These are phyloP conservation scores for Tylopilus sp. DNA, from an alignment of 768 basidiomycete genomes.

Conservation along the genomic window DNA sequence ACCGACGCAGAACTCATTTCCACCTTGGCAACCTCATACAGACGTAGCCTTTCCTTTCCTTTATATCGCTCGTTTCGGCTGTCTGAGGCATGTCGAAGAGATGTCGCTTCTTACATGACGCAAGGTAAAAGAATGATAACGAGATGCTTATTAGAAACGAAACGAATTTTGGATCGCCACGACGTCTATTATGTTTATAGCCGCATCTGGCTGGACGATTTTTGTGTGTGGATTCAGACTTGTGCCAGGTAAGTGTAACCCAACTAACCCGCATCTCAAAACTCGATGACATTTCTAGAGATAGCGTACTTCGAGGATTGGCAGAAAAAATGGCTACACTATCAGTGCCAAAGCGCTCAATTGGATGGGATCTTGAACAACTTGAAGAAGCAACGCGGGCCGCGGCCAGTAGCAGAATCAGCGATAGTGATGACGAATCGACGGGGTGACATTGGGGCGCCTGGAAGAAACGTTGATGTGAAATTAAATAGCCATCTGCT, in stretches of 20 bases:
- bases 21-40: constrained; percentile 60
- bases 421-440: constrained; percentile 74
- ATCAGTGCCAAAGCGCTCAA: constrained; percentile 46
- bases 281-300: constrained; percentile 40
- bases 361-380: constrained; percentile 71
- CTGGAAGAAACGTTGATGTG: constrained; percentile 8
- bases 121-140: constrained; percentile 61
- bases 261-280: not conserved
- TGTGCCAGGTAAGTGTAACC: constrained; percentile 55
- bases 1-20: constrained; percentile 45
- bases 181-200: constrained; percentile 88
- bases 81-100: constrained; percentile 62
- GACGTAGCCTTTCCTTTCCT: constrained; percentile 73
- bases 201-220: constrained; percentile 84
- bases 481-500: not conserved
- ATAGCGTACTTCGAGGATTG: constrained; percentile 48
- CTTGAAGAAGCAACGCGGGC: constrained; percentile 56
- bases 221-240: constrained; percentile 75
- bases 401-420: constrained; percentile 33
- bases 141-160: constrained; percentile 69
- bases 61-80: constrained; percentile 76
- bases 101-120: constrained; percentile 55
- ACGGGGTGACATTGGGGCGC: constrained; percentile 23
- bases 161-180: constrained; percentile 72
- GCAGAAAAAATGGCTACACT: constrained; percentile 40